These are phyloP conservation scores for Saccharomycopsis fibuligera DNA, from an alignment of 805 yeast species.

Conservation along the genomic window DNA sequence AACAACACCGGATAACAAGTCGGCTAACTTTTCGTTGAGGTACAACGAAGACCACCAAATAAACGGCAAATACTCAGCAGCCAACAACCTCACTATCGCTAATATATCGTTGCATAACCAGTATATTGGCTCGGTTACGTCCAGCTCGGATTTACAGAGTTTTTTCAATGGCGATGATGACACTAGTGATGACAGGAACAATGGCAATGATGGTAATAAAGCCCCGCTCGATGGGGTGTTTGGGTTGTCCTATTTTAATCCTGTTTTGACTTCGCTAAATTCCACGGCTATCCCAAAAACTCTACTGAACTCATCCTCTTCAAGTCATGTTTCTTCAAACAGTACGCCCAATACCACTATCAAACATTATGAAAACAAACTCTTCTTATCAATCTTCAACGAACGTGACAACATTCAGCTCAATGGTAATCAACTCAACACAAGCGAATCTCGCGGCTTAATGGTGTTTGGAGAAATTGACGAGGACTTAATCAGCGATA, in stretches of 20 bases:
- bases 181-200: background rate
- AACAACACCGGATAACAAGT: background rate
- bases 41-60: background rate
- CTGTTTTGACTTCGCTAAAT: conserved; percentile 7
- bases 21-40: background rate
- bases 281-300: background rate
- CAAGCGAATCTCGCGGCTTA: background rate
- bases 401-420: conserved; percentile 3
- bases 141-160: background rate
- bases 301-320: background rate
- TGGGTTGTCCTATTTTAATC: conserved; percentile 18
- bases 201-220: background rate
- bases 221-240: conserved; percentile 9
- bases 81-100: background rate
- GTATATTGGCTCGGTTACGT: conserved; percentile 2
- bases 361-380: background rate
- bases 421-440: background rate
- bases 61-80: conserved; percentile 3
- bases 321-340: too few species aligned
- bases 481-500: conserved; percentile 3
- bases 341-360: background rate
- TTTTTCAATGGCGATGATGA: too few species aligned
- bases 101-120: conserved; percentile 7
- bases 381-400: conserved; percentile 4
- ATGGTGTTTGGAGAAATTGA: conserved; percentile 8